Evolutionary conservation across 73 alveolate genomes (phyloP), one percentile per base, ranked within the genome.

Genomic region (Stentor coeruleus): DNA sequence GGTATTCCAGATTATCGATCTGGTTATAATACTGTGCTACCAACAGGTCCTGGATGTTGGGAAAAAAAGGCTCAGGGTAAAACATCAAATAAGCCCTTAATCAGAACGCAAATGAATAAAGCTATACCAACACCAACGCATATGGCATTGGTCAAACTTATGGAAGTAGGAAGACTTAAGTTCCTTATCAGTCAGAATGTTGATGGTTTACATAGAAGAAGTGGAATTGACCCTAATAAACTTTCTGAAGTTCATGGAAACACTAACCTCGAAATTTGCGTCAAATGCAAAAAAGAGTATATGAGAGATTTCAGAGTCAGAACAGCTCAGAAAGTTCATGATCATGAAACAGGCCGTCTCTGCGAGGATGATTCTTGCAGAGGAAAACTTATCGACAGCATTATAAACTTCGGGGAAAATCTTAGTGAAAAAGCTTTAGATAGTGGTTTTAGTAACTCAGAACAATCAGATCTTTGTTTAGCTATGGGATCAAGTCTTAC

Each of bases 1-100:
- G 99, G 99, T 60, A 95, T 97, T 58, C 96, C 99, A n/a, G 99
- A 97, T 85, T 95, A 87, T 87, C 84, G 99, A 85, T 75, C 96
- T 74, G 93, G 98, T 74, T 59, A 66, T 58, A 89, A 92, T 58
- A 92, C 98, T 3, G 95, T 90, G 3, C 79, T 92, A 3, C 80
- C 75, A 37, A 90, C 95, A 3, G 98, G 98, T 4, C 95, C 98
- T 58, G 98, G 98, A 76, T 84, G 82, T 3, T 92, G 98, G 98
- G 98, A 92, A 85, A 82, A 77, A 26, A 89, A 86, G 84, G 98
- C 98, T 26, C 59, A 82, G 37, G 86, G 85, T 60, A 74, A 60
- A 60, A 85, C 82, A 2, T 81, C 74, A 3, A 82, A 33, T 2
- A 81, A 84, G 28, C 84, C 82, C 72, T 42, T 83, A 36, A 59